These are phyloP conservation scores for Verticillium klebahnii DNA, from an alignment of 2,329 filamentous ascomycete genomes.

Conservation along the genomic window DNA sequence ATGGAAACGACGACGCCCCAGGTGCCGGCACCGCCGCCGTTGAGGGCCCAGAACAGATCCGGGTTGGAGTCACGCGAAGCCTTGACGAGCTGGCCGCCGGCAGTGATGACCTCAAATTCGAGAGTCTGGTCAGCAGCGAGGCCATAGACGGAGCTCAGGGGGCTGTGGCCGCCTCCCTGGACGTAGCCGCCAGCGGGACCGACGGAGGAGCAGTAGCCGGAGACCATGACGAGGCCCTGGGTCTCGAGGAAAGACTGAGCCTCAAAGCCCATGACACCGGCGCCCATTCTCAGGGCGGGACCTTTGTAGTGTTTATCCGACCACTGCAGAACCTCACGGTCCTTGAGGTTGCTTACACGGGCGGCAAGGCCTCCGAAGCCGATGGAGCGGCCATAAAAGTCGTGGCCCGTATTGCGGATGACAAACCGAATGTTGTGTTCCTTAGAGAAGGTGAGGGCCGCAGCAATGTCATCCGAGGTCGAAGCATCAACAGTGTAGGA, in stretches of 20 bases:
- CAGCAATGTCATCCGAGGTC: conserved; percentile 2
- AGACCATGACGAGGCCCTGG: conserved; percentile 29
- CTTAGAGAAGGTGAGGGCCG: conserved; percentile 27
- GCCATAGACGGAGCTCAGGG: conserved; percentile 49
- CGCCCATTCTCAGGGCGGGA: conserved; percentile 20
- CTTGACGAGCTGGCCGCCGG: conserved; percentile 39
- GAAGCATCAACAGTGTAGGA: conserved; percentile 13
- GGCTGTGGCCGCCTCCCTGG: conserved; percentile 56
- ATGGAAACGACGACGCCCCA: conserved; percentile 54
- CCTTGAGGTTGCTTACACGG: conserved; percentile 35
- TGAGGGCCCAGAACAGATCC: conserved; percentile 61
- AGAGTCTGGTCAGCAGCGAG: conserved; percentile 56
- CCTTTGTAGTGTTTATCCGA: conserved; percentile 1
- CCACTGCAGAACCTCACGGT: neutral
- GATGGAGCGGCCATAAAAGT: conserved; percentile 28
- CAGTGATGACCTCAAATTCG: conserved; percentile 51
- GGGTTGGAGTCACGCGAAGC: conserved; percentile 41
- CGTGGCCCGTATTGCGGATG: conserved; percentile 45
- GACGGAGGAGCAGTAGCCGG: conserved; percentile 47
- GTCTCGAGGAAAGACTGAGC: neutral
- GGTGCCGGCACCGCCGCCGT: conserved; percentile 54
- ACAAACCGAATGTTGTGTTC: conserved; percentile 38
- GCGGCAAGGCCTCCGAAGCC: conserved; percentile 28
- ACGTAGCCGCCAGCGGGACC: conserved; percentile 56
- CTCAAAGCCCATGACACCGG: conserved; percentile 5